phyloP scores from a whole-genome alignment of 2,329 filamentous ascomycete genomes.

The Intubia oerlemansii region DNA sequence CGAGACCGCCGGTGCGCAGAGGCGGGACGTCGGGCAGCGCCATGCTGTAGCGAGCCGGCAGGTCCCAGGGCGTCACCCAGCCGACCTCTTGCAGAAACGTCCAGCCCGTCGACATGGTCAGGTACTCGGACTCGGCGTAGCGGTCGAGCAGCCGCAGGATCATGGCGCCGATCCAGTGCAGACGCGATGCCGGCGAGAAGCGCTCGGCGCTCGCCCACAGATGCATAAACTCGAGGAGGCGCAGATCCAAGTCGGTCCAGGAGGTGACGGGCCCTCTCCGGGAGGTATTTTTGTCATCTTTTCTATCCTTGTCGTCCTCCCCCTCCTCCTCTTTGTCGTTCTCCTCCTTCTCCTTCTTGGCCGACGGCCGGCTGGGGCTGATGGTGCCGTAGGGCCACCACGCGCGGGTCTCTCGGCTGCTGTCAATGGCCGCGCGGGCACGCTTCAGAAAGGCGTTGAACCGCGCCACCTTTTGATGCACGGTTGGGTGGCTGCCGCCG shows the following conservation, averaged over 20 bases:
- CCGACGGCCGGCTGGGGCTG: too few relatives aligned
- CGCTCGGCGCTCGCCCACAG: conserved; percentile 39
- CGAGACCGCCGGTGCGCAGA: conserved; percentile 20
- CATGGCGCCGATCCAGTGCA: conserved; percentile 39
- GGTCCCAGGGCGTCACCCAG: conserved; percentile 48
- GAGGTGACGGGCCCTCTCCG: too few relatives aligned
- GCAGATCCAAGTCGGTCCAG: neutral
- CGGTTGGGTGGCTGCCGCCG: too few relatives aligned
- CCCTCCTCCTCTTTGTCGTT: neutral
- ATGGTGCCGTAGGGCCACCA: conserved; percentile 25
- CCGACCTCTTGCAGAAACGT: conserved; percentile 59
- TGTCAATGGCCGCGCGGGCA: conserved; percentile 27
- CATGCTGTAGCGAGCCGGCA: conserved; percentile 38
- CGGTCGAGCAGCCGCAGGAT: conserved; percentile 39
- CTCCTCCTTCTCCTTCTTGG: too few relatives aligned
- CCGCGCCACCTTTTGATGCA: conserved; percentile 5
- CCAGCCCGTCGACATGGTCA: conserved; percentile 28
- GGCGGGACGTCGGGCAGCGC: conserved; percentile 28
- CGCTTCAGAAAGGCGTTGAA: conserved; percentile 25
- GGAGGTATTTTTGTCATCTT: too few relatives aligned
- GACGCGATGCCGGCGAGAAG: conserved; percentile 27
- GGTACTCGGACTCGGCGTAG: conserved; percentile 29
- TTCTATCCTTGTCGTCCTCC: neutral
- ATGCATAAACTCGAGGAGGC: conserved; percentile 40
- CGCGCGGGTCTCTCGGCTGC: conserved; percentile 24